Conservation (phyloP, 2,329 filamentous ascomycete species). For the Pestalotiopsis sp. region DNA sequence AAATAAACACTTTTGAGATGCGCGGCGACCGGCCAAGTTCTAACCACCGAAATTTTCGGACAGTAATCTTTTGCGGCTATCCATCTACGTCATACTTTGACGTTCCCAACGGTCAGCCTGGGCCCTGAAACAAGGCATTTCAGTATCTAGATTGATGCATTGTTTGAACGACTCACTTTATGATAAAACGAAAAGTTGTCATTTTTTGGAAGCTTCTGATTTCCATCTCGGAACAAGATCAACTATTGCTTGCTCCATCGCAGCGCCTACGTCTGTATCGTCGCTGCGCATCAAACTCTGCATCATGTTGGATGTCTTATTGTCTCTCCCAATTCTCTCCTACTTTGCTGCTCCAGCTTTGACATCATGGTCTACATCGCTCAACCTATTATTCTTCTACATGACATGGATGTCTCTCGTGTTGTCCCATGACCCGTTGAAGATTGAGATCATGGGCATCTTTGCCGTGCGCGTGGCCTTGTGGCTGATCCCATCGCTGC, state of each 20-base stretch:
- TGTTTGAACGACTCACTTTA: background rate
- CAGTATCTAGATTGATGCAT: background rate
- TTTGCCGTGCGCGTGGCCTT: conserved; percentile 68
- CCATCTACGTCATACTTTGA: background rate
- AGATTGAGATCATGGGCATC: conserved; percentile 74
- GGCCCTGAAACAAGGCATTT: background rate
- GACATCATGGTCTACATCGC: conserved; percentile 73
- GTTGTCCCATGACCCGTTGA: conserved; percentile 72
- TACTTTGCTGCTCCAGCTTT: conserved; percentile 64
- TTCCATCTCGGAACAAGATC: background rate
- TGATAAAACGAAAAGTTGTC: background rate
- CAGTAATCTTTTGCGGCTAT: background rate
- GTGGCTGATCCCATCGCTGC: conserved; percentile 72
- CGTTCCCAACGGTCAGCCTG: background rate
- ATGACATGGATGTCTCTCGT: conserved; percentile 87
- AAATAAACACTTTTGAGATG: background rate
- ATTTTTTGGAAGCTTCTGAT: background rate
- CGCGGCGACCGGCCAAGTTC: background rate
- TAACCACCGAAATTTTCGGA: background rate
- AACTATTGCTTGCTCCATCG: background rate
- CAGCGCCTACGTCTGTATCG: background rate
- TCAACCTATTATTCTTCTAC: conserved; percentile 88
- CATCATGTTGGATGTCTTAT: conserved; percentile 62
- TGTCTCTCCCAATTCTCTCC: conserved; percentile 74
- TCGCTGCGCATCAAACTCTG: background rate